Percentiles rank a stretch among this genome's conserved stretches.
Conservation (phyloP, 148 eudicot genomes). For the Cornus suecica region DNA sequence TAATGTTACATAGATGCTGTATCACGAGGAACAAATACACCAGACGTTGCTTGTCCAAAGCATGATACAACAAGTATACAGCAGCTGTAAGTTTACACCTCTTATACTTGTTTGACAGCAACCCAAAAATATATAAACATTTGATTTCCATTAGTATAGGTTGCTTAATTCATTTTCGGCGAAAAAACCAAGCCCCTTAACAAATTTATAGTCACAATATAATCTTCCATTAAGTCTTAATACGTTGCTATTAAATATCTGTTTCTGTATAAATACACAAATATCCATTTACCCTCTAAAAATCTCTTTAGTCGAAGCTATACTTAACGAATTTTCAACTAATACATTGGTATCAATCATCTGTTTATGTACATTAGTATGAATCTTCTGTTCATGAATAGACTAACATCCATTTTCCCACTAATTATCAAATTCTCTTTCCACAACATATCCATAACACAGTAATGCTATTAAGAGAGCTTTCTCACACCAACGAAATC, state of each 20-base stretch:
- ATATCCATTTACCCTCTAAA: neutral
- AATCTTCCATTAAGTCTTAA: neutral
- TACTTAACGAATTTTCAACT: no score
- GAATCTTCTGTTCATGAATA: neutral
- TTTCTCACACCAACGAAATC: no score
- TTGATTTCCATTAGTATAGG: neutral
- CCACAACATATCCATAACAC: neutral
- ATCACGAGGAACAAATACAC: neutral
- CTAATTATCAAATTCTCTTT: neutral
- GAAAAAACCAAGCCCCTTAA: neutral
- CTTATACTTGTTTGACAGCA: neutral
- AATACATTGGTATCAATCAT: no score
- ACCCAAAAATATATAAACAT: neutral
- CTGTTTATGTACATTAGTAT: no score
- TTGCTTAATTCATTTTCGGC: no score
- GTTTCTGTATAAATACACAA: neutral
- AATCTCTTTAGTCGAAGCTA: no score
- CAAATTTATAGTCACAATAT: neutral
- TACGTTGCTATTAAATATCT: neutral
- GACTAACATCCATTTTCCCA: neutral
- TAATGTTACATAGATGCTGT: neutral
- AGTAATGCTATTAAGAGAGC: no score
- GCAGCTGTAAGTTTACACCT: neutral
- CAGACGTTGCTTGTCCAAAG: neutral
- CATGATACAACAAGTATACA: neutral